Conservation (phyloP, 2,329 filamentous ascomycete genomes). For the Fusarium denticulatum region DNA sequence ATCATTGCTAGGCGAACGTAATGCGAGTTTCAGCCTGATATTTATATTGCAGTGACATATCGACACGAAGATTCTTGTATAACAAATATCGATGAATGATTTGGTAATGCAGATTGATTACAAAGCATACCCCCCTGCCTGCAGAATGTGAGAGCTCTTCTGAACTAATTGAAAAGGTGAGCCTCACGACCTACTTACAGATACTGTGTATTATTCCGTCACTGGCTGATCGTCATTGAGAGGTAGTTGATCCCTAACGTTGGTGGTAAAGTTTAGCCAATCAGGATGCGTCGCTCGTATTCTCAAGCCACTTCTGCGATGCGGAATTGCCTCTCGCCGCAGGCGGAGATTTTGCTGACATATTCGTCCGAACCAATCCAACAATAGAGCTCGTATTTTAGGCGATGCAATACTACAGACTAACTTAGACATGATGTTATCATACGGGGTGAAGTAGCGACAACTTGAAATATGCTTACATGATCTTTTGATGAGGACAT, state of each 20-base stretch:
- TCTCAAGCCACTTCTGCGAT: not conserved
- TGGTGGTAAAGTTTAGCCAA: not conserved
- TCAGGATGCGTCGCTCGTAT: not conserved
- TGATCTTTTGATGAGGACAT: not conserved
- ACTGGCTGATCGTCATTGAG: not conserved
- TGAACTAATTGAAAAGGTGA: not conserved
- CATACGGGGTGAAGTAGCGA: not conserved
- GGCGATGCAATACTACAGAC: rapidly evolving
- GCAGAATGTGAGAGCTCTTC: not conserved
- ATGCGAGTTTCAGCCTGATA: too few relatives aligned
- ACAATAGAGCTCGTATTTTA: not conserved
- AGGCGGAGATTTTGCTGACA: not conserved
- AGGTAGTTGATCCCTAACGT: rapidly evolving
- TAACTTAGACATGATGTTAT: rapidly evolving
- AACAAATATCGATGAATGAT: not conserved
- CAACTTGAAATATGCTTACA: not conserved
- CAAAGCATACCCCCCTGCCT: not conserved
- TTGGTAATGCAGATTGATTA: not conserved
- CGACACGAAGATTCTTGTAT: not conserved
- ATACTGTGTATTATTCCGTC: too few relatives aligned
- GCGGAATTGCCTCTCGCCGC: too few relatives aligned
- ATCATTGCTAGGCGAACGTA: rapidly evolving
- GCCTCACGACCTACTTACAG: not conserved
- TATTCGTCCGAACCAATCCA: not conserved
- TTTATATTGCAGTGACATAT: not conserved